Conservation (phyloP, 2,329 filamentous ascomycete species). For the Calonectria pseudoturangicola region DNA sequence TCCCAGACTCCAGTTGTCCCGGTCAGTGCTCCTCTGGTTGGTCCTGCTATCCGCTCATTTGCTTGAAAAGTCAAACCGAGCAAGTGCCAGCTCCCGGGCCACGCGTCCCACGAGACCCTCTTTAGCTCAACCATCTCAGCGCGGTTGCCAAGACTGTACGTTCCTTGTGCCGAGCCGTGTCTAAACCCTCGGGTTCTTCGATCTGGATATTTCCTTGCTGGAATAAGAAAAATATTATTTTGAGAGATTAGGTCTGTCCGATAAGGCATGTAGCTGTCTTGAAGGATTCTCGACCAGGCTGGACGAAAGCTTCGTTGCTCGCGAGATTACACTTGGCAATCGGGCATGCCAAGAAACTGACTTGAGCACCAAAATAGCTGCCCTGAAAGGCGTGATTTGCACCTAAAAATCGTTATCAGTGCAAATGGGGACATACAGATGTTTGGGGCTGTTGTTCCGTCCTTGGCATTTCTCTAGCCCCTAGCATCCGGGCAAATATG, state of each 20-base stretch:
- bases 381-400: constrained; percentile 26
- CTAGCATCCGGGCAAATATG: constrained; percentile 19
- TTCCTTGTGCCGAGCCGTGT: not conserved
- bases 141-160: not conserved
- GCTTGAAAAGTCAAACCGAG: constrained; percentile 19
- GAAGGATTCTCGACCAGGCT: not conserved
- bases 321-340: constrained; percentile 8
- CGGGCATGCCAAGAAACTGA: constrained; percentile 4
- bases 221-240: not conserved
- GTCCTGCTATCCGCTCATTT: not conserved
- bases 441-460: constrained; percentile 17
- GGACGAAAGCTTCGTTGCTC: not conserved
- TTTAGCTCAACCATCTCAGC: not conserved
- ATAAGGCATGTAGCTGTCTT: not conserved
- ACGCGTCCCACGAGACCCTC: constrained; percentile 19
- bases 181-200: not conserved
- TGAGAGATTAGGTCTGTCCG: not conserved
- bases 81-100: constrained; percentile 12
- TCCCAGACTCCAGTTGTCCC: constrained; percentile 12
- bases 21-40: not conserved
- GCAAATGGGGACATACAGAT: not conserved
- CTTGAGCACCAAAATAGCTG: not conserved
- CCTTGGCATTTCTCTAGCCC: constrained; percentile 14
- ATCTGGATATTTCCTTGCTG: not conserved
- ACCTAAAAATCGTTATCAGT: constrained; percentile 29